Conservation (phyloP, 179 eudicot genomes). For the Silene vulgaris region DNA sequence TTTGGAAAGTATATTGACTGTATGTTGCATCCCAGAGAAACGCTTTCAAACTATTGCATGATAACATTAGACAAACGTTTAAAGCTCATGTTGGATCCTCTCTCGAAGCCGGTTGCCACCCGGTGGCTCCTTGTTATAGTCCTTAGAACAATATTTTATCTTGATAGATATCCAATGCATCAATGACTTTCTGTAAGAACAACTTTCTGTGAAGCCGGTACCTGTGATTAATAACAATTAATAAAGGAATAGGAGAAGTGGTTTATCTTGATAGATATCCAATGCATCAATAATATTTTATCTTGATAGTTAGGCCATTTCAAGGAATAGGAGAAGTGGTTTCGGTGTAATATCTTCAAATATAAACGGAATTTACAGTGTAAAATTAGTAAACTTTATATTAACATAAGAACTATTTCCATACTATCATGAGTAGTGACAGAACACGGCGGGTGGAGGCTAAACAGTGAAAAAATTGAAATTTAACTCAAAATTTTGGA, state of each 20-base stretch:
- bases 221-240: conserved; percentile 43
- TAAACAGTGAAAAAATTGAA: no score
- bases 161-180: conserved; percentile 72
- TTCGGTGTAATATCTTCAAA: neutral
- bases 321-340: neutral
- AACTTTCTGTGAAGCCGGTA: conserved; percentile 78
- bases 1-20: neutral
- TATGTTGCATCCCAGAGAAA: neutral
- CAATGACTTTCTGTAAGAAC: conserved; percentile 70
- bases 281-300: no score
- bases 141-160: conserved; percentile 29
- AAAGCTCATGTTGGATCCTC: neutral
- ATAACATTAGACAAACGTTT: neutral
- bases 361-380: neutral
- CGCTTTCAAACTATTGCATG: neutral
- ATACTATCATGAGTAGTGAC: neutral
- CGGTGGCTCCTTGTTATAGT: neutral
- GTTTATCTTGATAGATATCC: no score
- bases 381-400: neutral
- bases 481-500: no score
- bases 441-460: no score
- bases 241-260: neutral
- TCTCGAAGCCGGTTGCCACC: neutral
- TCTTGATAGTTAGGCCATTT: neutral
- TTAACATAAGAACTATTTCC: neutral